Evolutionary conservation across 495 filamentous ascomycete species (phyloP), one percentile per base, ranked within the genome.

Genomic region (Talaromyces adpressus): DNA sequence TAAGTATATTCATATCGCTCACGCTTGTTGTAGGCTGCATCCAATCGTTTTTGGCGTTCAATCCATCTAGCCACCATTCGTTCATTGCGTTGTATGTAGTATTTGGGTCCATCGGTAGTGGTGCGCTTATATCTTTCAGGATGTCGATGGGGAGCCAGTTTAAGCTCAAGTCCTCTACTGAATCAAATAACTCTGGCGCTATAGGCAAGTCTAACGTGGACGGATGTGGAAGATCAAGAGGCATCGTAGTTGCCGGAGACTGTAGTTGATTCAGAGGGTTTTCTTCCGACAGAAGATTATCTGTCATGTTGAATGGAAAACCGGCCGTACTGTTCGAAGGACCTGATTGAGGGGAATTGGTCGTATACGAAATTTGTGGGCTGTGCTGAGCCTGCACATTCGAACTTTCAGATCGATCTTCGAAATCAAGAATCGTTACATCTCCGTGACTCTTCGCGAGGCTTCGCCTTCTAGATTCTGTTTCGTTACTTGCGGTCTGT

Each of bases 71-170:
- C 60, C 41, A 62, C 60, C 60, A 62, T 49, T 62, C 39, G 8
- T 62, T 22, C 22, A 36, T 32, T 18, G 27, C 25, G 18, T 36
- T 22, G n/a, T 62, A 32, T 52, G 45, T 16, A 16, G 22, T 20
- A 16, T 53, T 49, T 25, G 39, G 23, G 29, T 62, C 60, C 45
- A 62, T 30, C n/a, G 27, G 29, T 8, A 52, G 27, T 51, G 45
- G 20, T 9, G 1, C 41, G 8, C n/a, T 23, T 2, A 49, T 30
- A 16, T 62, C 45, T 36, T 62, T 62, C 8, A 71, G 65, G 23
- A 73, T 53, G 47, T 72, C 72, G 16, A 68, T 67, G 16, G 75
- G 69, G 9, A 77, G 66, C 77, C 77, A 79, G 56, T 79, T 78
- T 22, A 78, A 69, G 1, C 72, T 70, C 22, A 73, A 52, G 67